Base-by-base conservation (phyloP, 805 yeast genomes). In the Hanseniaspora lindneri region DNA sequence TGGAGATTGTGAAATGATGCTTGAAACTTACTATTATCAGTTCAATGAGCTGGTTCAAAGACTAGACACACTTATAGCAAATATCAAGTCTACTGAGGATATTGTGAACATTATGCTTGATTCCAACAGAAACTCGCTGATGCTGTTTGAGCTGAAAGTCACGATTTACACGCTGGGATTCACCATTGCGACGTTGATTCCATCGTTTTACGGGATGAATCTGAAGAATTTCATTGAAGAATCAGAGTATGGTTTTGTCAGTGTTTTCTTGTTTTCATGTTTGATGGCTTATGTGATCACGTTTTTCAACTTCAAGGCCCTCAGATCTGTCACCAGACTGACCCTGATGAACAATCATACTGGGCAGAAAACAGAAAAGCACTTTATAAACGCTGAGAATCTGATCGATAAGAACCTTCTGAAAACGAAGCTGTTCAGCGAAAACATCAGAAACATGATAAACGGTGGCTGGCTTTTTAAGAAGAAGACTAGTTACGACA, bases 41-140 rank as follows among this genome's bases (percentile, higher is more conserved):
- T 81, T 89, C 60, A 96, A 88, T 59, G 96, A 88, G 66, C 79
- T 83, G 55, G 96, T 87, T 6, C 96, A 88, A 62, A 89, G 83
- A 56, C 80, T 94, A 0, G 94, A 84, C 39, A 80, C 89, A 3
- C 66, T 87, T 49, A 75, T 83, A 19, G 79, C 79, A 55, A 94
- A 88, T 59, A 85, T 88, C 56, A 79, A 78, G 58, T 83, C 92
- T 14, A 88, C 96, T 0, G 96, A 87, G 60, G 96, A 88, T 58
- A 84, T 88, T 59, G 88, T 85, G 51, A 87, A 87, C 59, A 87
- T 88, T 57, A 87, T 88, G 52, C 64, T 88, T 48, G 96, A 88
- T 62, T 85, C 96, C 2, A 86, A 86, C 58, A 76, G 96, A 66
- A 88, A 88, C 64, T 77, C 94, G 3, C 67, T 88, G 53, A 85